A percentile compares a stretch with the other conserved stretches of the same genome.
Conservation (phyloP, 345 rosid genomes). For the Durio zibethinus region DNA sequence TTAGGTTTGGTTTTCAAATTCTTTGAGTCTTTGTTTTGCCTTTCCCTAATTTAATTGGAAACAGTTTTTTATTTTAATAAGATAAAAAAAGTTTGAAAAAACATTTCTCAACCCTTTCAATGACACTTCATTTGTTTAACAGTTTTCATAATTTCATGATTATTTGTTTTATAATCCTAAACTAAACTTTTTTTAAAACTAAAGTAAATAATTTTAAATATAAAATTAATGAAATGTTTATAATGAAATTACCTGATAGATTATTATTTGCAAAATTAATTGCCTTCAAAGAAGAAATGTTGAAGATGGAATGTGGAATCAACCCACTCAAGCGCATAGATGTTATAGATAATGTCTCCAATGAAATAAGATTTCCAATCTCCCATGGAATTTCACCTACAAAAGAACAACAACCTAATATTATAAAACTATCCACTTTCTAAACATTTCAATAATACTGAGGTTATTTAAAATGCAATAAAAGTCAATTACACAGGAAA, state of each 20-base stretch:
- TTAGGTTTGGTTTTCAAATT: too few relatives aligned
- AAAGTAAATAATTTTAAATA: too few relatives aligned
- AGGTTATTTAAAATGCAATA: neutral
- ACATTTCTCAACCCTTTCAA: too few relatives aligned
- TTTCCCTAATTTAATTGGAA: too few relatives aligned
- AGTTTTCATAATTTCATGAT: too few relatives aligned
- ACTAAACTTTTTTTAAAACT: neutral
- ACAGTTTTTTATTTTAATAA: too few relatives aligned
- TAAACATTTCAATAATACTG: neutral
- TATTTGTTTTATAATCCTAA: too few relatives aligned
- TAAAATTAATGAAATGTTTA: neutral
- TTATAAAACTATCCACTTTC: neutral
- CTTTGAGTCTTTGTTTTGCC: too few relatives aligned
- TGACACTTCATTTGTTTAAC: too few relatives aligned
- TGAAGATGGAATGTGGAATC: slow-evolving; percentile 6
- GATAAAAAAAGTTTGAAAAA: too few relatives aligned
- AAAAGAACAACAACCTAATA: neutral
- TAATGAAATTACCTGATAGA: neutral
- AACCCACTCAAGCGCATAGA: neutral
- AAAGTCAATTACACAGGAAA: too few relatives aligned
- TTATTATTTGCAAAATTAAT: neutral
- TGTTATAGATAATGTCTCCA: fast-evolving
- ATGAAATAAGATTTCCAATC: neutral
- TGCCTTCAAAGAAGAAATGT: neutral
- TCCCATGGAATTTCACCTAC: slow-evolving; percentile 14